phyloP scores from a whole-genome alignment of 176 grass and related monocot genomes.

The Bonia amplexicaulis region DNA sequence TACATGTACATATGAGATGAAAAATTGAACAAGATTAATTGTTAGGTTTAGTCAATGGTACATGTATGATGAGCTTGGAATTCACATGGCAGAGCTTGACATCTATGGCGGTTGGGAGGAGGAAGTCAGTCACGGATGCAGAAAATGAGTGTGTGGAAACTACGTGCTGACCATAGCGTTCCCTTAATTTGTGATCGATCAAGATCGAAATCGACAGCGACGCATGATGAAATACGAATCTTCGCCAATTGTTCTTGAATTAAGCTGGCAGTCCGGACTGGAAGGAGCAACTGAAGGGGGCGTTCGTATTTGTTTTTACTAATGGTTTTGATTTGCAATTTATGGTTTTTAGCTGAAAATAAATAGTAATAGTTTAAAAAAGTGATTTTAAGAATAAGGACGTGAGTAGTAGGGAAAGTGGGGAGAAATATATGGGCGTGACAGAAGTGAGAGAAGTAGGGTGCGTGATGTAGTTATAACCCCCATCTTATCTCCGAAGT shows the following conservation, averaged over 20 bases:
- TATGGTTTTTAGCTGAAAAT: too few relatives aligned
- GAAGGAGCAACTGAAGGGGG: background rate
- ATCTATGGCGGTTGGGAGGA: background rate
- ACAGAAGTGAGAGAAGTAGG: too few relatives aligned
- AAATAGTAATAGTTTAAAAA: too few relatives aligned
- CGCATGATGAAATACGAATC: background rate
- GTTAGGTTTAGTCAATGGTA: background rate
- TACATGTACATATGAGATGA: background rate
- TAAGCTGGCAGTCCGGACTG: background rate
- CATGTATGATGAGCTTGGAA: background rate
- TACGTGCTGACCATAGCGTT: background rate
- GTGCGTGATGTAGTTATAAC: fast-evolving
- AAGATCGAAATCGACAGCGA: background rate
- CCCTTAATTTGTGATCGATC: background rate
- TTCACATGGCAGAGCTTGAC: background rate
- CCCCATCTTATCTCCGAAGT: too few relatives aligned
- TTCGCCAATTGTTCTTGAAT: background rate
- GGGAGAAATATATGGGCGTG: too few relatives aligned
- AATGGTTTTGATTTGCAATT: fast-evolving
- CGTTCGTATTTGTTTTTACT: too few relatives aligned
- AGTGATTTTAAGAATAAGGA: too few relatives aligned
- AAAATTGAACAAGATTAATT: background rate
- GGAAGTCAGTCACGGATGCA: background rate
- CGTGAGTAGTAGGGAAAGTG: too few relatives aligned
- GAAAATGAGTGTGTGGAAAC: background rate